Evolutionary conservation across 2,329 filamentous ascomycete genomes (phyloP), one percentile per base, ranked within the genome.

Genomic region (Colletotrichum sidae): DNA sequence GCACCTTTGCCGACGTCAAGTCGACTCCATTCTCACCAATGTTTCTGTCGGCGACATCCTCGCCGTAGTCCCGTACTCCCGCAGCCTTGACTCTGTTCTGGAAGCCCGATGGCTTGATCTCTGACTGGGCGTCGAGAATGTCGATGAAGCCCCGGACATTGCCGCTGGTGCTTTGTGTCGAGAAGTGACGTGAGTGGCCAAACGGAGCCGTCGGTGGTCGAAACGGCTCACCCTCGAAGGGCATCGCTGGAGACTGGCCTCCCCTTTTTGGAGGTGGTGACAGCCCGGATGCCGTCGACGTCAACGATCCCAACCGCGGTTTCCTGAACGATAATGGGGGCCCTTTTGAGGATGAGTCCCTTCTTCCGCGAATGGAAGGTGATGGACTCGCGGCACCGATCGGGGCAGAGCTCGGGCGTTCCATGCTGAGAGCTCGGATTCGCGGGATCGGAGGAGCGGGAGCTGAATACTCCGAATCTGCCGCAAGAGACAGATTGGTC

Each of bases 41-140:
- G 67, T 90, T 90, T 39, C 88, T 80, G 68, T 89, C 86, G 2
- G 87, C 88, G 2, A 90, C 86, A 71, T 90, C 88, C 72, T 91
- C 89, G n/a, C 84, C 88, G 69, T 87, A 89, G 54, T 86, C 82
- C 47, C 81, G 79, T 0, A 78, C 77, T 2, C 86, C 86, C 0
- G 84, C 72, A 1, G 86, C 85, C 59, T 81, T 74, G 3, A 88
- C 70, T 13, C 85, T 79, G 9, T 77, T 76, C 52, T 77, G 76
- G 68, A 88, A 87, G 65, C 86, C 79, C 2, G 79, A 75, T 0
- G 81, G 80, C 35, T 74, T 81, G 44, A 88, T 77, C 34, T 79
- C 82, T 0, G 84, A 84, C 65, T 86, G 84, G 0, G 86, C 87
- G 68, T 89, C 87, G 2, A 89, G 77, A 1, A 90, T 73, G 67